Evolutionary conservation across 768 basidiomycete genomes (phyloP), one percentile per base, ranked within the genome.

Genomic region (Leccinellum rugosiceps): DNA sequence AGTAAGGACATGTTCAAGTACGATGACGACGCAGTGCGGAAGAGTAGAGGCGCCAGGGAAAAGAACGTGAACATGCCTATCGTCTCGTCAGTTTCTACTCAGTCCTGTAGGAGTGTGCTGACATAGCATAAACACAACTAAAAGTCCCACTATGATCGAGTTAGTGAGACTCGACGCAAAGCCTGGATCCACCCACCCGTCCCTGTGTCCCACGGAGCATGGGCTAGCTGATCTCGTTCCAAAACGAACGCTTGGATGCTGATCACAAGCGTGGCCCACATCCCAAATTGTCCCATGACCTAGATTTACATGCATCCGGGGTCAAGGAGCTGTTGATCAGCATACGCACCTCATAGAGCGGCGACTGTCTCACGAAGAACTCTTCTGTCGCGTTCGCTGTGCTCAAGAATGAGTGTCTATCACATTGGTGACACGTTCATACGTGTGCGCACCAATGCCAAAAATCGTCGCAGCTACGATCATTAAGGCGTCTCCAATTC

Each of bases 331-430:
- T 35, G 21, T 43, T 2, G n/a, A 41, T 44, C 5, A 13, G 47
- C 4, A 46, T 21, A 47, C 63, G 4, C 35, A 80, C 85, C 75
- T 94, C 92, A 64, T 92, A 93, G 32, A 94, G 75, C 3, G 92
- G 92, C 9, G 84, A 79, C 55, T 77, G 83, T 56, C 92, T 83
- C 38, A 94, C 92, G 60, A 94, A 84, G 70, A 89, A 90, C 65
- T 94, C 92, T 69, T 94, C 92, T 0, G 90, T 91, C 8, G 92
- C 88, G 59, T 94, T 94, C 17, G 88, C 91, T 92, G 63, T 43
- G 25, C 6, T 41, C 38, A 54, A 13, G 41, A n/a, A 57, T 55
- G 63, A 63, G 50, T 19, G 2, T 49, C 35, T 13, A 9, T 19
- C 10, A 17, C 13, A 7, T 35, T 6, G 38, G 7, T 6, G 26